Evolutionary conservation across 257 asterid species (phyloP).

Genomic region (Lavandula angustifolia): DNA sequence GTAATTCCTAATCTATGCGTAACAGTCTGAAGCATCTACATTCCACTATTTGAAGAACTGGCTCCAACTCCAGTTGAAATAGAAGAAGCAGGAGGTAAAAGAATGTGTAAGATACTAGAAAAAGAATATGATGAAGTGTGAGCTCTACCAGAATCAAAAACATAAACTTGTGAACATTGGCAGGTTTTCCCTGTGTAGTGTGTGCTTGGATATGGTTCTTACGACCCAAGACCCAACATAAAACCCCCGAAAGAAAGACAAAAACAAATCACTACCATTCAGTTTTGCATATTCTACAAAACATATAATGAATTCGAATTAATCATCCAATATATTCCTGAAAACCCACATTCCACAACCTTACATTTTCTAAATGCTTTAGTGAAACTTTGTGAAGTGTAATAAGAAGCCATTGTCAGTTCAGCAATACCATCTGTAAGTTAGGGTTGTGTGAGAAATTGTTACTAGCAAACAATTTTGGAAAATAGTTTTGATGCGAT

Average conservation of each 20-base stretch:
- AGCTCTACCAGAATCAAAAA: not conserved
- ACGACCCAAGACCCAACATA: no score
- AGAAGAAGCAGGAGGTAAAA: not conserved
- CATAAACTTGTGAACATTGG: conserved; percentile 5
- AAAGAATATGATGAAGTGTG: not conserved
- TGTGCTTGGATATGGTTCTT: no score
- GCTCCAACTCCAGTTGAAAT: not conserved
- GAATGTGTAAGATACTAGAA: not conserved
- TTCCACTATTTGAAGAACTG: no score
- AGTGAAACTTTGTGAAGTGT: not conserved
- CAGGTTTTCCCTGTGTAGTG: no score
- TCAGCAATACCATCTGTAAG: not conserved
- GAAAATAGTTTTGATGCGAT: not conserved
- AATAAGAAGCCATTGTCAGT: not conserved
- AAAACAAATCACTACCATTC: no score
- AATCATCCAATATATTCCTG: no score
- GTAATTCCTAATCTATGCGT: no score
- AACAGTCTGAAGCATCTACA: no score
- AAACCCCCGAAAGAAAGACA: no score
- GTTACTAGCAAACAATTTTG: not conserved
- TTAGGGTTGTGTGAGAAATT: not conserved
- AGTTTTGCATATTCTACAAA: no score
- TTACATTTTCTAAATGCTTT: not conserved
- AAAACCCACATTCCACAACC: no score
- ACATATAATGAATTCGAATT: no score